Base-by-base conservation (phyloP, 2,329 filamentous ascomycete genomes). In the Myriosclerotinia duriaeana region DNA sequence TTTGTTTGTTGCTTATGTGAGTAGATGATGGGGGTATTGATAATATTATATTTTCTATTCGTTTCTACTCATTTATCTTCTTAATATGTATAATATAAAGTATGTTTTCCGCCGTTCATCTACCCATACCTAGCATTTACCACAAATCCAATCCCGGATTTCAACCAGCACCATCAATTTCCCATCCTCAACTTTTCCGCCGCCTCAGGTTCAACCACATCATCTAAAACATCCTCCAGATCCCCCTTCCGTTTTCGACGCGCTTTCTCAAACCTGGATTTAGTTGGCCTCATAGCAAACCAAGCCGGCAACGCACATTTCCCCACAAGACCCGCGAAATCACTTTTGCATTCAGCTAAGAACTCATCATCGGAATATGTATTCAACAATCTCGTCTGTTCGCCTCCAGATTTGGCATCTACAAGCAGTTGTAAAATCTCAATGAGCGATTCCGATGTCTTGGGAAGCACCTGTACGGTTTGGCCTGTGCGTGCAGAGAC, bases 301-400 rank as follows among this genome's bases (percentile, higher is more conserved):
- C 62, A 64, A 64, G 62, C 62, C 5, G 62, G 62, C 5, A 64
- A 42, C n/a, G 62, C 62, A 26, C 62, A 64, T 20, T 64, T 56
- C 5, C 62, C 62, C 1, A 64, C 62, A 20, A 64, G n/a, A 3
- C 52, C 40, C n/a, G 20, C 30, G 48, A 64, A 64, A 26, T 56
- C 40, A n/a, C 42, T 50, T 36, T 5, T 30, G 38, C 62, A 64
- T 26, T 64, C 53, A 2, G 14, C 30, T 17, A 64, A 36, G 20
- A 64, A 64, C n/a, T 64, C 62, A 20, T 64, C 62, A 48, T 64
- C 62, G 8, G 38, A 55, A 15, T 64, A 64, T 0, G 42, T 64
- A 56, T 64, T 64, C 0, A 64, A 20, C 14, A 64, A 64, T 38
- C 40, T 64, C 15, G 52, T n/a, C 22, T 64, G 53, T 20, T 38